Evolutionary conservation across 1,139 yeast genomes (phyloP), one percentile per base, ranked within the genome.

Genomic region (Diutina siamensis): DNA sequence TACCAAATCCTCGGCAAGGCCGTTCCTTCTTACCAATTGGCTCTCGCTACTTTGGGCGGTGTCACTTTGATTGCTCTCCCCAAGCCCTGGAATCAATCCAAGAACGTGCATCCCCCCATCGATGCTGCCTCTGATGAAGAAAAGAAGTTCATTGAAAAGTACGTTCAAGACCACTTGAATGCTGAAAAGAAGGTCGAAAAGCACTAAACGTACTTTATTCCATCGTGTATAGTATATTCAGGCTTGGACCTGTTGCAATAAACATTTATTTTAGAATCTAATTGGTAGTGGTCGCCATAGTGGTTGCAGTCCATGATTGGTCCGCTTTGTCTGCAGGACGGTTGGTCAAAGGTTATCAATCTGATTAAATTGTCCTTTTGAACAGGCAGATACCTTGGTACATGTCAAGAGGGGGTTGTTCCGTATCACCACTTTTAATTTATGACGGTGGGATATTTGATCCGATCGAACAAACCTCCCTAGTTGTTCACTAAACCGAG

Each of bases 121-220:
- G 76, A 78, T 54, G 95, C 96, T 52, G 65, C 79, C 49, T 76
- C 88, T 49, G 78, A 88, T 55, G 97, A 87, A 57, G 97, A 89
- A 71, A 95, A 85, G 65, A 81, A 82, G 65, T 89, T 83, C 70
- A 57, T 51, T 53, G 54, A 52, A 25, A 38, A 38, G 33, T 38
- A 25, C 33, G 32, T 38, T 38, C 42, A 38, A 25, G 42, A 38
- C 33, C 31, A 38, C 42, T 38, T 38, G 42, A 38, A 38, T 18
- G 31, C 42, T 38, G 42, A 38, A 38, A 35, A 35, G 40, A 21
- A 20, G 27, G 27, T 28, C n/a, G 28, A 35, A 21, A 25, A 25
- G 31, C 42, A 38, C 42, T 38, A 38, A 25, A 15, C 5, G 5
- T 3, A 15, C 10, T 4, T 20, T n/a, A 13, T 13, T 7, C 7